Evolutionary conservation across 164 flowering plant genomes (phyloP), one percentile per base, ranked within the genome.

Genomic region (Santalum album): DNA sequence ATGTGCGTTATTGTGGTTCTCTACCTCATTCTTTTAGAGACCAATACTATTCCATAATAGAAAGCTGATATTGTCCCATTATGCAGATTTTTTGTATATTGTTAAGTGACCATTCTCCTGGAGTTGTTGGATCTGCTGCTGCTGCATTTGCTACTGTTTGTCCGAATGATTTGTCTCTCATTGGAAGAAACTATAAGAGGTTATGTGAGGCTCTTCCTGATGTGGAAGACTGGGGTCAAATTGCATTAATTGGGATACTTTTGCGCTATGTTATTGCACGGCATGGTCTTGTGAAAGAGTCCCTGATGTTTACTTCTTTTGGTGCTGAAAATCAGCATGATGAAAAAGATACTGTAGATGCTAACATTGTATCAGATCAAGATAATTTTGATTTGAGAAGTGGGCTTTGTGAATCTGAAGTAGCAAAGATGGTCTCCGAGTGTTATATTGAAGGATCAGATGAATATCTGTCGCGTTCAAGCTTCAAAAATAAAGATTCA

Each of bases 211-310:
- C 72, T 70, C 88, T 94, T 58, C 99, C 96, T 36, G 99, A 94
- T 70, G 88, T 90, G 55, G 99, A 94, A 75, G 97, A 90, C 64
- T 90, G 97, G 99, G 97, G 97, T 39, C 97, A 90, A 72, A 86
- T 90, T 65, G 60, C 81, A 29, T 69, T 90, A 67, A 79, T 86
- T 63, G 95, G 78, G 53, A 83, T 87, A 54, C 87, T 94, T 65
- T 65, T 94, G 47, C 86, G 99, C 22, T 94, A 81, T 72, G 81
- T 66, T 18, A 71, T 90, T 38, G 95, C 97, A 51, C 81, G 76
- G 61, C 83, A 87, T 76, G 99, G 99, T 40, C 86, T 87, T 50
- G 86, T 74, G 7, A 74, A 63, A 64, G 92, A 84, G 71, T 94
- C 99, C 55, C 60, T 82, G 22, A 72, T 94, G 87, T 64, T 53